Percentiles rank a stretch among this genome's conserved stretches.
These are phyloP conservation scores for Mycena maculata DNA, from an alignment of 768 basidiomycete species.

Conservation along the genomic window DNA sequence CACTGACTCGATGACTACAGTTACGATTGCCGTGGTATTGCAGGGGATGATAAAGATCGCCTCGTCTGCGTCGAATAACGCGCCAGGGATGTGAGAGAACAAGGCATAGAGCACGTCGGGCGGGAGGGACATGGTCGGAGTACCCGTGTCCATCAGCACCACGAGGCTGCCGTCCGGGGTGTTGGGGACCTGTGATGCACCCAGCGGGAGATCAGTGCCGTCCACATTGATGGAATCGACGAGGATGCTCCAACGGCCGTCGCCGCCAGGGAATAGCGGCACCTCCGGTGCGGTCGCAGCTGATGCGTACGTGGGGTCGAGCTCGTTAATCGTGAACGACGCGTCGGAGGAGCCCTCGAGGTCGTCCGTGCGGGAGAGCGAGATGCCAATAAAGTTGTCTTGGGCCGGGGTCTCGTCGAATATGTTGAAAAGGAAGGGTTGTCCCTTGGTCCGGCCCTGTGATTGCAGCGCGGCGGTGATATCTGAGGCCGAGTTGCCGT, in stretches of 20 bases:
- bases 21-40: not conserved
- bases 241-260: not conserved
- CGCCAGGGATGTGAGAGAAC: slow-evolving; percentile 13
- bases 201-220: not conserved
- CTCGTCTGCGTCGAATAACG: not conserved
- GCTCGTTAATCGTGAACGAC: slow-evolving; percentile 15
- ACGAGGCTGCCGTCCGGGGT: not conserved
- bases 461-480: not conserved
- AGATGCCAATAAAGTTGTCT: slow-evolving; percentile 19
- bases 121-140: not conserved
- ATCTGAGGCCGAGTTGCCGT: not conserved
- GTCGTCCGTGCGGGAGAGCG: slow-evolving; percentile 13
- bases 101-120: not conserved
- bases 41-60: not conserved
- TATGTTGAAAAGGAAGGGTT: slow-evolving; percentile 21
- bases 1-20: not conserved
- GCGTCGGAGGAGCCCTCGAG: slow-evolving; percentile 12
- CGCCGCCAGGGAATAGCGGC: not conserved
- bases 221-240: slow-evolving; percentile 4
- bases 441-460: not conserved
- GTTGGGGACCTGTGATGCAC: not conserved
- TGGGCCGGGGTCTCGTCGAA: slow-evolving; percentile 4
- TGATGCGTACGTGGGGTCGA: not conserved
- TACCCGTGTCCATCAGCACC: slow-evolving; percentile 18
- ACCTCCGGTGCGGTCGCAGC: not conserved